Evolutionary conservation across 192 early-diverging fungal genomes (phyloP).

Genomic region (Coemansia interrupta): DNA sequence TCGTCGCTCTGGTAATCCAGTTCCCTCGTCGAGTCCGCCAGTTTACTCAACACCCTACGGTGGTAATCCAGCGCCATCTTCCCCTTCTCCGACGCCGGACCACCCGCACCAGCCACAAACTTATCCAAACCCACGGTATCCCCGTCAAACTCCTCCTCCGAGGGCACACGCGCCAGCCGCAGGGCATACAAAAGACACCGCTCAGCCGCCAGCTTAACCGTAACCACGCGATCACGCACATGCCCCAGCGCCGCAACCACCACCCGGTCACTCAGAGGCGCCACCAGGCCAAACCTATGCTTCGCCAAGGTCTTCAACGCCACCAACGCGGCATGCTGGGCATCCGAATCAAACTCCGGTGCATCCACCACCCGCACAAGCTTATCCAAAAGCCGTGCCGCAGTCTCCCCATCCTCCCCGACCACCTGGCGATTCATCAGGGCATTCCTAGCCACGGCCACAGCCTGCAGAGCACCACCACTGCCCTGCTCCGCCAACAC

Average conservation of each 20-base stretch:
- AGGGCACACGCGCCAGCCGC: constrained; percentile 52
- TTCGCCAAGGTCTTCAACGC: constrained; percentile 58
- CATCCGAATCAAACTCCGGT: constrained; percentile 31
- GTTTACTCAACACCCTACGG: constrained; percentile 54
- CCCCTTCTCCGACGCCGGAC: constrained; percentile 48
- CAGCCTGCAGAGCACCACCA: constrained; percentile 24
- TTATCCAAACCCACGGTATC: constrained; percentile 16
- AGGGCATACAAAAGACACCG: constrained; percentile 70
- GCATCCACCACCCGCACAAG: constrained; percentile 28
- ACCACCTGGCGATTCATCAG: constrained; percentile 14
- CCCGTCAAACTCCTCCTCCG: constrained; percentile 24
- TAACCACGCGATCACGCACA: constrained; percentile 75
- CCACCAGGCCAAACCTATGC: constrained; percentile 44
- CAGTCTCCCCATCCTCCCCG: not conserved
- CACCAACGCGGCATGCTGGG: constrained; percentile 55
- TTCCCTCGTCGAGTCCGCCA: constrained; percentile 44
- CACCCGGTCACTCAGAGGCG: constrained; percentile 54
- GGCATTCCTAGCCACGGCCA: constrained; percentile 26
- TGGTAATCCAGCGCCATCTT: constrained; percentile 59
- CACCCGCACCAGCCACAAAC: constrained; percentile 53
- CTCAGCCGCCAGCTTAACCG: constrained; percentile 85
- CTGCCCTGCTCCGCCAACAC: constrained; percentile 50
- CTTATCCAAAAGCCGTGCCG: constrained; percentile 8
- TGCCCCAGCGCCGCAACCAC: constrained; percentile 66
- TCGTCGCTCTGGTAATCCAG: constrained; percentile 48